Base-by-base conservation (phyloP, 768 basidiomycete species). In the Cystofilobasidium capitatum region DNA sequence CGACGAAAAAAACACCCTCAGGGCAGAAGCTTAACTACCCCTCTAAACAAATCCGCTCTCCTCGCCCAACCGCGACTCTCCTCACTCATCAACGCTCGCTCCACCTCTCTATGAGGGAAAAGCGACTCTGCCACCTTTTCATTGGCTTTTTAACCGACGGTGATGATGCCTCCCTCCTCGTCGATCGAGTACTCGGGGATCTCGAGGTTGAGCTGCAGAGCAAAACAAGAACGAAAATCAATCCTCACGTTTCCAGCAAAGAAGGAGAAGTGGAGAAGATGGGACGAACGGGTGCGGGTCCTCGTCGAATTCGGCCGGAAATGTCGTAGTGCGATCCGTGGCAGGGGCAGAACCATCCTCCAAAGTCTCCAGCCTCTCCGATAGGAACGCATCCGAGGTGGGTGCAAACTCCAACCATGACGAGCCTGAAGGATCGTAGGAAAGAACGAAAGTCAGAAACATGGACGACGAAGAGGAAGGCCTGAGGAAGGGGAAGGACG, bases 271-370 rank as follows among this genome's bases (percentile, higher is more conserved):
- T 8, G 13, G 37, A 44, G 9, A n/a, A 2, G 24, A n/a, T 6
- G 47, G 26, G 37, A 79, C 87, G 81, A 78, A 89, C 88, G 71
- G 94, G 94, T 77, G 94, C 94, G 74, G 94, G 94, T 54, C 94
- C 94, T 77, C 92, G 90, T 77, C 94, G 88, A 74, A 87, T 85
- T 78, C 94, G 91, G 71, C 62, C 64, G 16, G 54, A 67, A 51
- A 59, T 65, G 55, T 65, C 71, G 72, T 77, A 78, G 70, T 99
- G 94, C 62, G 94, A 98, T 76, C 94, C 96, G 78, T 98, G 94
- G 82, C 94, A 97, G 62, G 93, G 92, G 82, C 92, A 94, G 86
- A 94, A 91, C 93, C 94, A 99, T 79, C 94, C 94, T 80, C 93
- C 94, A 76, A 82, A 97, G 79, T 97, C 94, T 77, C 91, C 92